Conservation (phyloP, 805 yeast genomes). For the Ogataea minuta region DNA sequence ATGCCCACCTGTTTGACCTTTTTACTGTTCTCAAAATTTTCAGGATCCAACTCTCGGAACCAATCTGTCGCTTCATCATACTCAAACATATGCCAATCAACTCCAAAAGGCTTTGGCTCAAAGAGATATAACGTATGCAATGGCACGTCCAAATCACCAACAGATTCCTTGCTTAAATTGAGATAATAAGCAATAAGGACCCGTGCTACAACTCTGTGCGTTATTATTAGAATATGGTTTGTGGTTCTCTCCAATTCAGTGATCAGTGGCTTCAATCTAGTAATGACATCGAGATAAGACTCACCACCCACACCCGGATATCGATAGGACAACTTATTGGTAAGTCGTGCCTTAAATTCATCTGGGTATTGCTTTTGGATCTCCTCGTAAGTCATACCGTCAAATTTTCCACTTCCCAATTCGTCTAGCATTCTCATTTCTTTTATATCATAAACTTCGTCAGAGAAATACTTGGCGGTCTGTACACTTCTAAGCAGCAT, state of each 20-base stretch:
- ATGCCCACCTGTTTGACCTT: slow-evolving; percentile 70
- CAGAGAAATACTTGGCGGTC: slow-evolving; percentile 75
- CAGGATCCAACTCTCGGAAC: slow-evolving; percentile 62
- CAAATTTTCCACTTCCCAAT: slow-evolving; percentile 88
- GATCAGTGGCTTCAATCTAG: slow-evolving; percentile 83
- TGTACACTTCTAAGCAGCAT: slow-evolving; percentile 78
- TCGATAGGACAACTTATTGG: slow-evolving; percentile 78
- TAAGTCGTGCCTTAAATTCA: slow-evolving; percentile 74
- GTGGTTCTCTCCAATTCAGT: slow-evolving; percentile 91
- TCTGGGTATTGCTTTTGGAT: slow-evolving; percentile 69
- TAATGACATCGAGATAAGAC: slow-evolving; percentile 89
- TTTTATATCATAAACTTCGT: slow-evolving; percentile 69
- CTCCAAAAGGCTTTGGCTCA: slow-evolving; percentile 94
- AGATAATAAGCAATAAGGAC: slow-evolving; percentile 85
- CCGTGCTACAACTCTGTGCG: slow-evolving; percentile 90
- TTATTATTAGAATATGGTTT: slow-evolving; percentile 76
- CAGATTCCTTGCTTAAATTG: slow-evolving; percentile 73
- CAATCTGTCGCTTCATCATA: slow-evolving; percentile 75
- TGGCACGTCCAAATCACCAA: slow-evolving; percentile 91
- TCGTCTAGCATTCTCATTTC: slow-evolving; percentile 94
- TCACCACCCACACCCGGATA: slow-evolving; percentile 99
- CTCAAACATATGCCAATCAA: slow-evolving; percentile 87
- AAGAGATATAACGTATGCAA: slow-evolving; percentile 85
- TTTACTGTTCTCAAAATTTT: slow-evolving; percentile 46
- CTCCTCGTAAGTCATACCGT: slow-evolving; percentile 89